phyloP scores from a whole-genome alignment of 306 rosid genomes.

The Hylodesmum podocarpum region DNA sequence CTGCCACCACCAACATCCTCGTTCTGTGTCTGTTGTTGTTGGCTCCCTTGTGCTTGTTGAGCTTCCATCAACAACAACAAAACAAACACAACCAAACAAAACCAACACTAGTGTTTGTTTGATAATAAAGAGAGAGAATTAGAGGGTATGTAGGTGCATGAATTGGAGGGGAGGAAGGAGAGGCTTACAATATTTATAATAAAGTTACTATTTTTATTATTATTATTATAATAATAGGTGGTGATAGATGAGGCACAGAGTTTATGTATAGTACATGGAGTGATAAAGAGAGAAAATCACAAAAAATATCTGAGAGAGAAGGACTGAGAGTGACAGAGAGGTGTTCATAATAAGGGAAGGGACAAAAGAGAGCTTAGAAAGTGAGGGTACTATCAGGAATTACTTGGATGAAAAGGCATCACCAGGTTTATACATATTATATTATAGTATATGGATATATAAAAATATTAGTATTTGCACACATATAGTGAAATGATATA shows the following conservation, averaged over 20 bases:
- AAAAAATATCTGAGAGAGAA: constrained; percentile 77
- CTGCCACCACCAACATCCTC: constrained; percentile 45
- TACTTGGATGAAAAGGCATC: constrained; percentile 61
- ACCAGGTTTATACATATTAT: neutral
- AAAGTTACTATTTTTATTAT: too few relatives aligned
- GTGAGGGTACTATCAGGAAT: constrained; percentile 50
- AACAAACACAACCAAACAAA: constrained; percentile 42
- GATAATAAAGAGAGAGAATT: neutral
- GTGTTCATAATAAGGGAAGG: constrained; percentile 80
- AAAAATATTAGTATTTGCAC: constrained; percentile 20
- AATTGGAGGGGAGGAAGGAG: constrained; percentile 21
- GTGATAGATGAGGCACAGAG: constrained; percentile 4
- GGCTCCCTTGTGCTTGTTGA: constrained; percentile 33
- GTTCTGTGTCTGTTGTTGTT: constrained; percentile 20
- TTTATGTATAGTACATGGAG: constrained; percentile 57
- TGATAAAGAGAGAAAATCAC: constrained; percentile 56
- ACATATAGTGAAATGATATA: constrained; percentile 27
- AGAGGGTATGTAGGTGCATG: constrained; percentile 33
- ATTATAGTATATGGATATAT: neutral
- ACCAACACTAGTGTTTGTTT: neutral
- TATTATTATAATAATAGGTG: too few relatives aligned
- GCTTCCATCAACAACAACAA: constrained; percentile 39
- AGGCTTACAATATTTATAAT: constrained; percentile 22
- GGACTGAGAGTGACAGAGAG: constrained; percentile 86
- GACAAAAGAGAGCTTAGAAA: constrained; percentile 88